Conservation (phyloP, 805 yeast genomes). For the Pichia rugopelliculosa region DNA sequence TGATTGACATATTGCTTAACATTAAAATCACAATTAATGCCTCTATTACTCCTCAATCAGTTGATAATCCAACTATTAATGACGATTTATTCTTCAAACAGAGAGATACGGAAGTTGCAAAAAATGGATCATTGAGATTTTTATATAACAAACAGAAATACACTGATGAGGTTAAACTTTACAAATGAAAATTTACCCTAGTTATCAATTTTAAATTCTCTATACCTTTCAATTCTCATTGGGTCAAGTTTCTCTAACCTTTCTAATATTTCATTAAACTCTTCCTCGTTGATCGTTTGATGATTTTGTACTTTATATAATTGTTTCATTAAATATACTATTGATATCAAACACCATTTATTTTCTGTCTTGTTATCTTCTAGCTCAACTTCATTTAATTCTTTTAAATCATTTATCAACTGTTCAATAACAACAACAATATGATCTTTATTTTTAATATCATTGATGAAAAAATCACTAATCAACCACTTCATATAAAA, state of each 20-base stretch:
- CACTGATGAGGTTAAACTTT: slow-evolving; percentile 20
- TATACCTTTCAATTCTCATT: slow-evolving; percentile 52
- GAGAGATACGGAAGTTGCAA: slow-evolving; percentile 26
- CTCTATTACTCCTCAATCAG: background rate
- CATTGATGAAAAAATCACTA: slow-evolving; percentile 34
- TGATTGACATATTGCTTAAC: slow-evolving; percentile 24
- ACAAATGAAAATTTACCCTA: slow-evolving; percentile 2
- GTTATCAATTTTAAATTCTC: slow-evolving; percentile 22
- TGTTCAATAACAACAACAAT: slow-evolving; percentile 34
- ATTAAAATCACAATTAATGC: slow-evolving; percentile 24
- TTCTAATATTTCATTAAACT: slow-evolving; percentile 27
- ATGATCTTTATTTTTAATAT: slow-evolving; percentile 23
- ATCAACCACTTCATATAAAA: slow-evolving; percentile 77
- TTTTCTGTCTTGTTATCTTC: slow-evolving; percentile 59
- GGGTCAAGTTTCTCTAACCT: slow-evolving; percentile 54
- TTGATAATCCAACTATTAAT: slow-evolving; percentile 2
- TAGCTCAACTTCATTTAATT: slow-evolving; percentile 64
- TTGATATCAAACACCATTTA: slow-evolving; percentile 67
- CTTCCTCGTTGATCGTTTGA: slow-evolving; percentile 6
- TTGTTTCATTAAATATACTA: slow-evolving; percentile 39
- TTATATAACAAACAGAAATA: slow-evolving; percentile 25
- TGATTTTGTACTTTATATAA: slow-evolving; percentile 12
- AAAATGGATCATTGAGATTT: slow-evolving; percentile 27
- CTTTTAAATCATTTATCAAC: slow-evolving; percentile 44
- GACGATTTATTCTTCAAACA: slow-evolving; percentile 25